Conservation (phyloP, 371 early-diverging fungal species). For the Mucor sp. region DNA sequence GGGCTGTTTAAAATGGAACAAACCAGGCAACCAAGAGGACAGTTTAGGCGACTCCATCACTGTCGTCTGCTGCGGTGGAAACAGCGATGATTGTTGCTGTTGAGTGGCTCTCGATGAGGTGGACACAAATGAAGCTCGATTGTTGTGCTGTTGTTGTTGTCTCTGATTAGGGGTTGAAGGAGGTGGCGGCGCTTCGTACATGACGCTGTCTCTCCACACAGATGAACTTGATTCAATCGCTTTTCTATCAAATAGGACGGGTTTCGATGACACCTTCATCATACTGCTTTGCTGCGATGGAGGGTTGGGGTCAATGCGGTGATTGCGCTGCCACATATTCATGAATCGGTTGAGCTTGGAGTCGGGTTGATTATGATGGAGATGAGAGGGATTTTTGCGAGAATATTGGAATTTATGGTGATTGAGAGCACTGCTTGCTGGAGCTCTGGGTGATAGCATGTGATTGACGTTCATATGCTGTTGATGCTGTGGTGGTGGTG, state of each 20-base stretch:
- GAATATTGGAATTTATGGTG: conserved; percentile 11
- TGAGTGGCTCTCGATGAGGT: not conserved
- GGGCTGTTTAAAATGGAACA: conserved; percentile 25
- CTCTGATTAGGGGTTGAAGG: conserved; percentile 3
- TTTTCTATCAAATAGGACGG: conserved; percentile 17
- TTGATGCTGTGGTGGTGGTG: conserved; percentile 1
- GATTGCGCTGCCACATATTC: conserved; percentile 22
- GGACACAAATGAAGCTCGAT: not conserved
- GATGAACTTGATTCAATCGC: conserved; percentile 29
- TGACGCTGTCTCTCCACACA: conserved; percentile 20
- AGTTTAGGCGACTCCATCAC: conserved; percentile 8
- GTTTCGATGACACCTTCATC: not conserved
- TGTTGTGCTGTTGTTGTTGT: not conserved
- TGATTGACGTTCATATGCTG: conserved; percentile 32
- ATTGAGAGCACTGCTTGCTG: conserved; percentile 21
- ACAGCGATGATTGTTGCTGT: not conserved
- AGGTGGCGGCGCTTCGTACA: not conserved
- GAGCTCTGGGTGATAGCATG: conserved; percentile 32
- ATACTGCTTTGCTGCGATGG: not conserved
- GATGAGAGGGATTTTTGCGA: not conserved
- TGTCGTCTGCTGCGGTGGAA: not conserved
- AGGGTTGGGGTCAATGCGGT: conserved; percentile 14
- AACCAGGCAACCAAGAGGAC: conserved; percentile 20
- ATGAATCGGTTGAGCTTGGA: conserved; percentile 23
- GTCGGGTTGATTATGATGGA: conserved; percentile 11